Conservation (phyloP, 164 flowering plant genomes). For the Vitis rupestris region DNA sequence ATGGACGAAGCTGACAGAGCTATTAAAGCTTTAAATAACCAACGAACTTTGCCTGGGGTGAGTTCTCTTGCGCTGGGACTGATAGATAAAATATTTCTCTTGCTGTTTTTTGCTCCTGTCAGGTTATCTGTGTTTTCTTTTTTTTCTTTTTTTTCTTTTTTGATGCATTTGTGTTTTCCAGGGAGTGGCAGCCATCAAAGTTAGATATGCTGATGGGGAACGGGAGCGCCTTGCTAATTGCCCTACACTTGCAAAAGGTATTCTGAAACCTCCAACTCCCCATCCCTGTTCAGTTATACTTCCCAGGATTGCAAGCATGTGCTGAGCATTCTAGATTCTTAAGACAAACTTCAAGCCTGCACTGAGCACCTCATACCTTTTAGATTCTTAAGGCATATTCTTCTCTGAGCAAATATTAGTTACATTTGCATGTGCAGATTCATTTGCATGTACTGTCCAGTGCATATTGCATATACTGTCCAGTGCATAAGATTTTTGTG, state of each 20-base stretch:
- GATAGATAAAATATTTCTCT: neutral
- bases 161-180: constrained; percentile 12
- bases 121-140: neutral
- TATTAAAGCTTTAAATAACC: constrained; percentile 44
- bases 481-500: no score
- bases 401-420: no score
- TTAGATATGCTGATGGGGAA: constrained; percentile 58
- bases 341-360: no score
- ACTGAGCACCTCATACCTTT: no score
- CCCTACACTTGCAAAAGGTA: neutral
- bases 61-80: constrained; percentile 12
- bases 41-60: constrained; percentile 54
- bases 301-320: neutral
- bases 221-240: constrained; percentile 50
- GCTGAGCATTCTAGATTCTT: no score
- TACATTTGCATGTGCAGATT: no score
- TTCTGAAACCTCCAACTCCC: neutral
- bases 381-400: no score
- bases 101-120: neutral
- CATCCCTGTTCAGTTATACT: no score
- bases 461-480: no score
- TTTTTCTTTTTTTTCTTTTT: neutral
- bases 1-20: constrained; percentile 59
- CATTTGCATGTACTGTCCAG: no score
- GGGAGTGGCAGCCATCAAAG: constrained; percentile 39